A percentile compares a stretch with the other conserved stretches of the same genome.
These are phyloP conservation scores for Barnettozyma hawaiiensis DNA, from an alignment of 1,139 yeast species.

Conservation along the genomic window DNA sequence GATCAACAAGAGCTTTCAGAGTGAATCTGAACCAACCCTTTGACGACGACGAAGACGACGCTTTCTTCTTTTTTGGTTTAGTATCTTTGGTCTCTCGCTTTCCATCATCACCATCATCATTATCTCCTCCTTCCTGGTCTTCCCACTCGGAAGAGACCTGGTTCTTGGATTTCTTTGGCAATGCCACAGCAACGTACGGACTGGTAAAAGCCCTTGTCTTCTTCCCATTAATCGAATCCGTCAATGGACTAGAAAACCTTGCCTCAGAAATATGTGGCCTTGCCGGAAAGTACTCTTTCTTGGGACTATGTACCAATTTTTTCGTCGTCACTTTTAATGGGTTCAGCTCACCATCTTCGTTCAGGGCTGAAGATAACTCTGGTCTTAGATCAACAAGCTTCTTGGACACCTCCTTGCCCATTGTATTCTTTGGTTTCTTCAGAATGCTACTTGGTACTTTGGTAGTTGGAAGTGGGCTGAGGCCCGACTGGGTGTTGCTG, in stretches of 20 bases:
- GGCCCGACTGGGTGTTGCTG: conserved; percentile 1
- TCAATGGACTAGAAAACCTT: conserved; percentile 20
- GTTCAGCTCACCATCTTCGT: conserved; percentile 31
- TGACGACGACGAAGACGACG: too few relatives aligned
- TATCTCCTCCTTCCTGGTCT: conserved; percentile 4
- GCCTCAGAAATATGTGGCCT: conserved; percentile 5
- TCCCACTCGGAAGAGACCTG: conserved; percentile 8
- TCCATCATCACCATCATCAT: too few relatives aligned
- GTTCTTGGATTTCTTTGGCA: conserved; percentile 11
- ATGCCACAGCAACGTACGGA: conserved; percentile 15
- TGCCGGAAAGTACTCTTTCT: conserved; percentile 24
- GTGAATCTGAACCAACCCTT: conserved; percentile 9
- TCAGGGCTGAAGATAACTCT: conserved; percentile 31
- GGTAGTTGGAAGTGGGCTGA: background rate
- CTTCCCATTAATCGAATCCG: conserved; percentile 21
- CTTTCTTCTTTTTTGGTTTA: conserved; percentile 11
- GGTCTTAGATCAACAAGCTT: conserved; percentile 32
- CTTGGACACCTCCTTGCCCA: conserved; percentile 8
- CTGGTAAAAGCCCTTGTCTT: conserved; percentile 11
- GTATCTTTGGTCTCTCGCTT: background rate
- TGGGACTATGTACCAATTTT: conserved; percentile 40
- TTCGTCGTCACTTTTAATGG: conserved; percentile 41
- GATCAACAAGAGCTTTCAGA: conserved; percentile 37
- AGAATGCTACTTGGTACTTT: conserved; percentile 19
- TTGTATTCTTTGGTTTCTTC: conserved; percentile 15